Base-by-base conservation (phyloP, 2,329 filamentous ascomycete genomes). In the Microascus cirrosus region DNA sequence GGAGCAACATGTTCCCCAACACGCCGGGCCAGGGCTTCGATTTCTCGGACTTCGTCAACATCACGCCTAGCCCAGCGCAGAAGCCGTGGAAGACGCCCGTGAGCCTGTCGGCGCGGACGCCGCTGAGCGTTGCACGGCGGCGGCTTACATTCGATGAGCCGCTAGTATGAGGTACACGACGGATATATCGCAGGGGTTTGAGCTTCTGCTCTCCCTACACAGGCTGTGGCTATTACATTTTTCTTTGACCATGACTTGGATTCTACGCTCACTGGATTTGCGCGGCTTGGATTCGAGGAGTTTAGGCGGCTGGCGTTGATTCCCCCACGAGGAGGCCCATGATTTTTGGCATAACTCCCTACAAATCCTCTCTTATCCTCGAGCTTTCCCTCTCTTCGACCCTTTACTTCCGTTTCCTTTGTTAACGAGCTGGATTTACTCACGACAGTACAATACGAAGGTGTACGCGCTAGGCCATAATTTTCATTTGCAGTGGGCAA, bases 21-120 rank as follows among this genome's bases (percentile, higher is more conserved):
- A 97, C 93, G 1, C 93, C 93, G 0, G 86, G 86, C 18, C 88
- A 92, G 67, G 74, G 71, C 54, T 95, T 97, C 71, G 95, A 97
- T 74, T 95, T 97, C 73, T 84, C 91, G 56, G 94, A 99, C 69
- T 99, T 96, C 72, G 87, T 97, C 68, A 96, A 97, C 73, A 93
- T 97, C 69, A 96, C 94, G 7, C 94, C 94, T 0, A 96, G 90
- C 67, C 94, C 94, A 22, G 94, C 90, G 28, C 94, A 96, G 74
- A 90, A 85, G 64, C 81, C 85, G 11, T 96, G 91, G 89, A 90
- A 87, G 69, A 95, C 91, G 0, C 91, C 90, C 12, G 71, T 83
- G 12, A 78, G 82, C 32, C 76, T 78, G 34, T 68, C 70, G 11
- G 69, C 73, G 57, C 78, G 77, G 65, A 84, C 82, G 51, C 82